Percentiles rank a stretch among this genome's conserved stretches.
Conservation (phyloP, 306 rosid genomes). For the Casuarina glauca region DNA sequence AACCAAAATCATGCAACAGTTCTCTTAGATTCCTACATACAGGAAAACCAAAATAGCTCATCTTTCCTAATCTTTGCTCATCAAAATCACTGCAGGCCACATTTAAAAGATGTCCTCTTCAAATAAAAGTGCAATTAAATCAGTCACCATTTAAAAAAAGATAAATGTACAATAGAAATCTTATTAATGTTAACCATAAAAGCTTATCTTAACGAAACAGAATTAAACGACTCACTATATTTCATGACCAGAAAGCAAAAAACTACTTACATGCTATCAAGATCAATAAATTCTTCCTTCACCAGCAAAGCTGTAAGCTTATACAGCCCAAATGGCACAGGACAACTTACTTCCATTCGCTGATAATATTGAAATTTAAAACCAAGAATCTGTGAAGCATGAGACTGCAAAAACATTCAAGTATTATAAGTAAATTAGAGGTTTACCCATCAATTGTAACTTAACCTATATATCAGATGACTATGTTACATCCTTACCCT, state of each 20-base stretch:
- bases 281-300: slow-evolving; percentile 88
- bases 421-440: slow-evolving; percentile 20
- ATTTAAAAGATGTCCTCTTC: neutral
- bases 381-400: slow-evolving; percentile 97
- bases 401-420: slow-evolving; percentile 71
- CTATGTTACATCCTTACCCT: slow-evolving; percentile 52
- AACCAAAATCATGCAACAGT: neutral
- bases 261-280: slow-evolving; percentile 84
- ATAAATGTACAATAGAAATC: neutral
- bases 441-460: neutral
- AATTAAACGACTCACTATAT: neutral
- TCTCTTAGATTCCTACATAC: neutral
- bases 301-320: slow-evolving; percentile 92
- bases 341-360: slow-evolving; percentile 81
- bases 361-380: slow-evolving; percentile 95
- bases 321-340: slow-evolving; percentile 88
- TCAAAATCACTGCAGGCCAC: neutral
- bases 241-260: neutral
- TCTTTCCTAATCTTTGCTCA: neutral
- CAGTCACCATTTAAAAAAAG: neutral
- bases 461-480: slow-evolving; percentile 9
- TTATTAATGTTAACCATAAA: neutral
- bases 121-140: neutral
- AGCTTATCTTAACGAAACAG: neutral
- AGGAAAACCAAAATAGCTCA: neutral